These are phyloP conservation scores for Chenopodium formosanum DNA, from an alignment of 148 eudicot species.

Conservation along the genomic window DNA sequence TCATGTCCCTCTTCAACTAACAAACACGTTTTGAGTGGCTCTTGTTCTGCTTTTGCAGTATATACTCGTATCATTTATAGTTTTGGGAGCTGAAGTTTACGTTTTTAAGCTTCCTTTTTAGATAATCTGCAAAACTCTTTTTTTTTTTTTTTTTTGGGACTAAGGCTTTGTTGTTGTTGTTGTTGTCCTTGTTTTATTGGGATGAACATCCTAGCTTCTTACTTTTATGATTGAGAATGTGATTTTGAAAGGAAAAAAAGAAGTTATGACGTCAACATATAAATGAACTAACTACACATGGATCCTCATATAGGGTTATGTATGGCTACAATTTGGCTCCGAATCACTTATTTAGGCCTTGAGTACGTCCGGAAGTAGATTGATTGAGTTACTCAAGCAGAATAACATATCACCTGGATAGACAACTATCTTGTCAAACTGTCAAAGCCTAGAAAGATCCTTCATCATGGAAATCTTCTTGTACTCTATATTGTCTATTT, in stretches of 20 bases:
- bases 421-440: neutral
- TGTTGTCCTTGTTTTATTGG: neutral
- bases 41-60: neutral
- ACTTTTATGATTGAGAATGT: neutral
- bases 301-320: neutral
- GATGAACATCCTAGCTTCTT: neutral
- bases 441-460: neutral
- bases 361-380: neutral
- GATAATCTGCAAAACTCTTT: neutral
- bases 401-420: neutral
- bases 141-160: too few relatives aligned
- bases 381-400: neutral
- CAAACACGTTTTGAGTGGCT: neutral
- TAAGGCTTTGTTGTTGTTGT: too few relatives aligned
- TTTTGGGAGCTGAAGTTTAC: neutral
- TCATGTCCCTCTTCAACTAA: neutral
- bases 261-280: neutral
- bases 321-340: neutral
- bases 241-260: neutral
- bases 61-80: neutral
- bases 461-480: neutral
- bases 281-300: neutral
- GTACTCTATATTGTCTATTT: neutral
- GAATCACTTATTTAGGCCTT: neutral
- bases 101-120: neutral